phyloP scores from a whole-genome alignment of 169 alveolate species.

The Cryptosporidium sp. region DNA sequence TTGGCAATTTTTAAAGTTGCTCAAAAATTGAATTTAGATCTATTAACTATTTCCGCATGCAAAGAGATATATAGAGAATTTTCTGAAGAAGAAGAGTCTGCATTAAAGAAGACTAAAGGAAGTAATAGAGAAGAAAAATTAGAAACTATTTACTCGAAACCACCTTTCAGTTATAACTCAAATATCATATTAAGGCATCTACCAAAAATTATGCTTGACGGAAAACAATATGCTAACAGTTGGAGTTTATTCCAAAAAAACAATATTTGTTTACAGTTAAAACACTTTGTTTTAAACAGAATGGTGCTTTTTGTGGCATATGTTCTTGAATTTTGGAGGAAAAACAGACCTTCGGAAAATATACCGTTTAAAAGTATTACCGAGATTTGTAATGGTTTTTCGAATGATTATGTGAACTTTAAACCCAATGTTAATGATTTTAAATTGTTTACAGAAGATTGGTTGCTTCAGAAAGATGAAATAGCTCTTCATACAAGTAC shows the following conservation, averaged over 20 bases:
- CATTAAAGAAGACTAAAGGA: constrained; percentile 36
- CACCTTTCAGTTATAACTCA: constrained; percentile 50
- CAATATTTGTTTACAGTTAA: constrained; percentile 20
- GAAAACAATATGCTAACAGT: neutral
- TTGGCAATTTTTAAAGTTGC: constrained; percentile 35
- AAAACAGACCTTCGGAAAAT: constrained; percentile 4
- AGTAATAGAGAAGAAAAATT: neutral
- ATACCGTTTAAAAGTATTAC: constrained; percentile 39
- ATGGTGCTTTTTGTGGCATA: constrained; percentile 51
- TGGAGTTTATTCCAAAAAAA: constrained; percentile 18
- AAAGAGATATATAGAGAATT: constrained; percentile 59
- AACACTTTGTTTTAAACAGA: constrained; percentile 34
- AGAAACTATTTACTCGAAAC: constrained; percentile 28
- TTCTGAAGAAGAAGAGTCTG: constrained; percentile 37
- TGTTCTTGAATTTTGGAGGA: constrained; percentile 50
- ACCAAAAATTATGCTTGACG: constrained; percentile 28
- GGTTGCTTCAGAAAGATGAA: constrained; percentile 2
- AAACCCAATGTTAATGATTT: neutral
- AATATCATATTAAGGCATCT: constrained; percentile 4
- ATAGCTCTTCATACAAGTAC: constrained; percentile 8
- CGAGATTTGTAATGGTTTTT: constrained; percentile 34
- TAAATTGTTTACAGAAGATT: constrained; percentile 9
- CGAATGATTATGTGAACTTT: neutral
- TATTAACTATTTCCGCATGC: constrained; percentile 43
- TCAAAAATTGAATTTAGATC: constrained; percentile 26